A percentile compares a stretch with the other conserved stretches of the same genome.
These are phyloP conservation scores for Urostyla sp. DNA, from an alignment of 73 alveolate genomes.

Conservation along the genomic window DNA sequence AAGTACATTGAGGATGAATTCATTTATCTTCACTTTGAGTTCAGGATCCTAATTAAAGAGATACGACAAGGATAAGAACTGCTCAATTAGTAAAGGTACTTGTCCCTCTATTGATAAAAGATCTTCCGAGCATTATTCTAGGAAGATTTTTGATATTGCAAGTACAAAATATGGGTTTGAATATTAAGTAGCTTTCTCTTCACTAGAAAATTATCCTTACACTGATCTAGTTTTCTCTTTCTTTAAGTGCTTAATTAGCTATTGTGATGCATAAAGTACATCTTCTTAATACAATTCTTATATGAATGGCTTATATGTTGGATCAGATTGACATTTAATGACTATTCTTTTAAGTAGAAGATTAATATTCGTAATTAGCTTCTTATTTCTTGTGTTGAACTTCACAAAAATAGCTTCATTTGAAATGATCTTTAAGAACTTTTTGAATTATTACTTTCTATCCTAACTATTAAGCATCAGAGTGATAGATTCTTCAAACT, in stretches of 20 bases:
- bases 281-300: constrained; percentile 43
- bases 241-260: constrained; percentile 34
- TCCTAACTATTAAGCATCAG: constrained; percentile 38
- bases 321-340: constrained; percentile 29
- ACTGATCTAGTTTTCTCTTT: constrained; percentile 33
- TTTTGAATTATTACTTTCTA: constrained; percentile 26
- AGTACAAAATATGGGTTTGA: constrained; percentile 54
- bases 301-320: constrained; percentile 27
- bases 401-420: constrained; percentile 53
- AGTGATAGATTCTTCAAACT: constrained; percentile 46
- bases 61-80: constrained; percentile 36
- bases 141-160: constrained; percentile 38
- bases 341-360: constrained; percentile 38
- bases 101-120: constrained; percentile 25
- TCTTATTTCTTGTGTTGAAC: constrained; percentile 49
- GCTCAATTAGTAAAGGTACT: constrained; percentile 26
- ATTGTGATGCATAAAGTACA: constrained; percentile 22
- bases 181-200: constrained; percentile 41
- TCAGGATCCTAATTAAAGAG: constrained; percentile 56
- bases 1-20: constrained; percentile 34
- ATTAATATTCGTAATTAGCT: constrained; percentile 8
- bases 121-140: constrained; percentile 50
- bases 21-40: constrained; percentile 44
- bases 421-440: constrained; percentile 49
- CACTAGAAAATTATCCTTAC: constrained; percentile 27